Evolutionary conservation across 805 yeast species (phyloP), one percentile per base, ranked within the genome.

Genomic region (Candida schatavii): DNA sequence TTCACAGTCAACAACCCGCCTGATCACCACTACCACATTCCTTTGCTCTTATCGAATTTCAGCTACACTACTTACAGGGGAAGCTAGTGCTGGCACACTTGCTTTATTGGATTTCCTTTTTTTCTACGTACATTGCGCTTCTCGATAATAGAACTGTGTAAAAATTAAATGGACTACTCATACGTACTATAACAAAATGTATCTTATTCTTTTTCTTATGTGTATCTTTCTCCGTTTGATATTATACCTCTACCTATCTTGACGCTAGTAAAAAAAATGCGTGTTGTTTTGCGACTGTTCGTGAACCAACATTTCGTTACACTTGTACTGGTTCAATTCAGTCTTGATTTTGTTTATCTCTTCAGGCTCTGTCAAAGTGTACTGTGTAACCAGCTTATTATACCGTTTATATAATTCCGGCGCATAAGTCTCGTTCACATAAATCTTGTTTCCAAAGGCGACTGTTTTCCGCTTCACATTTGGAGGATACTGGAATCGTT

Each of bases 51-150:
- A 44, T 81, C 96, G 34, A 88, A 88, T 56, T 88, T 84, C 64
- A 84, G 96, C 26, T 90, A 89, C 66, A 80, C 95, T 4, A 90
- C 97, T 0, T 90, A 90, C 66, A 75, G 97, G 43, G 98, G 98
- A 2, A 80, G 86, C 55, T 84, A 50, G 27, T 23, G 11, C 7
- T 31, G n/a, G n/a, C n/a, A n/a, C n/a, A n/a, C n/a, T n/a, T n/a
- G n/a, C n/a, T n/a, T n/a, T n/a, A n/a, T n/a, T n/a, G n/a, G n/a
- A n/a, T n/a, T n/a, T n/a, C n/a, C n/a, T n/a, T n/a, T n/a, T n/a
- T n/a, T n/a, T n/a, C n/a, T n/a, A n/a, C n/a, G n/a, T n/a, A n/a
- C n/a, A n/a, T n/a, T n/a, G n/a, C n/a, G n/a, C n/a, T n/a, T n/a
- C n/a, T n/a, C n/a, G n/a, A n/a, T n/a, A n/a, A n/a, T n/a, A n/a